A percentile compares a stretch with the other conserved stretches of the same genome.
These are phyloP conservation scores for Ogataea zsoltii DNA, from an alignment of 805 yeast genomes.

Conservation along the genomic window DNA sequence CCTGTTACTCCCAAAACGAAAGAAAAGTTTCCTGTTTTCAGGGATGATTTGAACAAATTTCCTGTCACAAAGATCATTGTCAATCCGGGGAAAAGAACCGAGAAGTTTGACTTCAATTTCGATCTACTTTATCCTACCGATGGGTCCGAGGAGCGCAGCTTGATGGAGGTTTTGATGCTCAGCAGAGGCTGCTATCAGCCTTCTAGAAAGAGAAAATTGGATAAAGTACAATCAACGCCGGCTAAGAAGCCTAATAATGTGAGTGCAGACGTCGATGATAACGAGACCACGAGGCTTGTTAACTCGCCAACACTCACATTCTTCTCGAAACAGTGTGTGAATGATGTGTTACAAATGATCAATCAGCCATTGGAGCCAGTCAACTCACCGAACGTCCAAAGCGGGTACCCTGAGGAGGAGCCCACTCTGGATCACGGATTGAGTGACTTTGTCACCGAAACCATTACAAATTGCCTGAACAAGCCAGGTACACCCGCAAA, in stretches of 20 bases:
- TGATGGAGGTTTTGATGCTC: conserved; percentile 57
- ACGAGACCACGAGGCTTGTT: conserved; percentile 31
- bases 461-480: conserved; percentile 34
- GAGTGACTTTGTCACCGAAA: conserved; percentile 50
- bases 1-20: neutral
- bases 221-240: conserved; percentile 1
- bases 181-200: conserved; percentile 36
- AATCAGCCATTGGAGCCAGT: conserved; percentile 48
- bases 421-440: conserved; percentile 22
- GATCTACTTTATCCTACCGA: conserved; percentile 50
- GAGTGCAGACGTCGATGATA: conserved; percentile 10
- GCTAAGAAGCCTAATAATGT: conserved; percentile 7
- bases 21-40: conserved; percentile 37
- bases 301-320: conserved; percentile 79
- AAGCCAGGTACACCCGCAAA: conserved; percentile 31
- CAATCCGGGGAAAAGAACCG: conserved; percentile 59
- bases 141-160: conserved; percentile 45
- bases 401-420: conserved; percentile 13
- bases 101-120: conserved; percentile 59
- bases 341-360: conserved; percentile 76
- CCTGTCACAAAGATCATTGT: conserved; percentile 52
- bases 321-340: conserved; percentile 71
- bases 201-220: conserved; percentile 12
- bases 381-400: conserved; percentile 17
- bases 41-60: conserved; percentile 36